phyloP scores from a whole-genome alignment of 495 filamentous ascomycete genomes.

The Aspergillus ellipticus region DNA sequence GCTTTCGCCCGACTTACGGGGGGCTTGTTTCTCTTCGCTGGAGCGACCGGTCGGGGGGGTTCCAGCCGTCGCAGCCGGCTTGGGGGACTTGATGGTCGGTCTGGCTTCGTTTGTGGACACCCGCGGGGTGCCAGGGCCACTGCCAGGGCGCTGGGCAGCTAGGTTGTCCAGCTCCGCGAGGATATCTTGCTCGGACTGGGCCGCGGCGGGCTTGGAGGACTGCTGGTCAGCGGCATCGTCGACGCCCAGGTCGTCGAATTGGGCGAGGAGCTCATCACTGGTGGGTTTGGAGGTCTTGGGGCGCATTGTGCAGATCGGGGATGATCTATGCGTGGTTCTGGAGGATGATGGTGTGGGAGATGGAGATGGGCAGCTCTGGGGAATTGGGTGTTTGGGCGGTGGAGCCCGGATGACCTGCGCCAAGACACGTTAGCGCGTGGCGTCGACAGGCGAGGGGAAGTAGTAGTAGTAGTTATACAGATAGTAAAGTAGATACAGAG shows the following conservation, averaged over 20 bases:
- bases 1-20: conserved; percentile 73
- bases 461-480: neutral
- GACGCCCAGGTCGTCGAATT: conserved; percentile 71
- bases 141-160: conserved; percentile 59
- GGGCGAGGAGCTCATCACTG: conserved; percentile 77
- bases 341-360: neutral
- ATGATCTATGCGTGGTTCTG: neutral
- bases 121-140: conserved; percentile 80
- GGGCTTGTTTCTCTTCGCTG: conserved; percentile 58
- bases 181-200: conserved; percentile 59
- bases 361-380: conserved; percentile 1
- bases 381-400: conserved; percentile 20
- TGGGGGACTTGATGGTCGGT: conserved; percentile 51
- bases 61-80: conserved; percentile 51
- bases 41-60: conserved; percentile 51
- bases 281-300: conserved; percentile 55
- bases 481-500: no score
- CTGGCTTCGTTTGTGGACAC: conserved; percentile 54
- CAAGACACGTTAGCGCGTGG: conserved; percentile 18
- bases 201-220: conserved; percentile 33
- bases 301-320: conserved; percentile 28
- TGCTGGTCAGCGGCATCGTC: conserved; percentile 32
- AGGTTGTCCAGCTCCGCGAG: conserved; percentile 85
- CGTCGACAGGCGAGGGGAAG: neutral
- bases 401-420: conserved; percentile 24